phyloP scores from a whole-genome alignment of 2,329 filamentous ascomycete species.

The Myriosclerotinia scirpicola region DNA sequence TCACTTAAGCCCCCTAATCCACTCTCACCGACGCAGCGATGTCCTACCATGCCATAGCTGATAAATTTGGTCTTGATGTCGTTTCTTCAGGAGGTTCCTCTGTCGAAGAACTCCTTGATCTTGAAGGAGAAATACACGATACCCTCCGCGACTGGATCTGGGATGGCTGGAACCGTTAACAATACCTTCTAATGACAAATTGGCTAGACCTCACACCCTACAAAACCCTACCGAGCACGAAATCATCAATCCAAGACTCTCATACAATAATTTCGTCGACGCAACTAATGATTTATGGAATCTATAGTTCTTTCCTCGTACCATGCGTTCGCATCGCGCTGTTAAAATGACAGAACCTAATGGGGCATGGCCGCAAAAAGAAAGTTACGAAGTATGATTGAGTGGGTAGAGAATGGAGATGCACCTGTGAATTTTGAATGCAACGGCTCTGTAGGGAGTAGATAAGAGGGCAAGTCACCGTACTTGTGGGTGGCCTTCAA shows the following conservation, averaged over 20 bases:
- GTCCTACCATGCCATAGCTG: constrained; percentile 12
- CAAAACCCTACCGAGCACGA: constrained; percentile 45
- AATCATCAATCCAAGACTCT: constrained; percentile 49
- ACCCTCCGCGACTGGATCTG: constrained; percentile 56
- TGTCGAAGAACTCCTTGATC: constrained; percentile 46
- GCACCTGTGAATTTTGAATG: constrained; percentile 43
- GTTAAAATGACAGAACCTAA: constrained; percentile 47
- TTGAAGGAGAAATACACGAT: constrained; percentile 54
- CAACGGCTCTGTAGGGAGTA: constrained; percentile 41
- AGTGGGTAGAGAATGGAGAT: constrained; percentile 62
- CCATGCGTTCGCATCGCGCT: constrained; percentile 54
- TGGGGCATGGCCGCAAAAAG: constrained; percentile 45
- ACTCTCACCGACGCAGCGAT: constrained; percentile 15
- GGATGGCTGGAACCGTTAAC: constrained; percentile 52
- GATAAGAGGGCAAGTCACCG: constrained; percentile 42
- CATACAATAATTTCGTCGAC: constrained; percentile 43
- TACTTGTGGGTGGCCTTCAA: constrained; percentile 45
- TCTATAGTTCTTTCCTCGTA: constrained; percentile 56
- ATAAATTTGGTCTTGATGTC: constrained; percentile 41
- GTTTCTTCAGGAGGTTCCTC: constrained; percentile 42
- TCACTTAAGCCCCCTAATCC: constrained; percentile 41
- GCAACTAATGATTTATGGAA: constrained; percentile 51
- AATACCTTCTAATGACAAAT: constrained; percentile 54
- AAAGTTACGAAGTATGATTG: constrained; percentile 72
- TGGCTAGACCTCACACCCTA: constrained; percentile 54